Evolutionary conservation across 495 filamentous ascomycete genomes (phyloP).

Genomic region (Neohortaea acidophila): DNA sequence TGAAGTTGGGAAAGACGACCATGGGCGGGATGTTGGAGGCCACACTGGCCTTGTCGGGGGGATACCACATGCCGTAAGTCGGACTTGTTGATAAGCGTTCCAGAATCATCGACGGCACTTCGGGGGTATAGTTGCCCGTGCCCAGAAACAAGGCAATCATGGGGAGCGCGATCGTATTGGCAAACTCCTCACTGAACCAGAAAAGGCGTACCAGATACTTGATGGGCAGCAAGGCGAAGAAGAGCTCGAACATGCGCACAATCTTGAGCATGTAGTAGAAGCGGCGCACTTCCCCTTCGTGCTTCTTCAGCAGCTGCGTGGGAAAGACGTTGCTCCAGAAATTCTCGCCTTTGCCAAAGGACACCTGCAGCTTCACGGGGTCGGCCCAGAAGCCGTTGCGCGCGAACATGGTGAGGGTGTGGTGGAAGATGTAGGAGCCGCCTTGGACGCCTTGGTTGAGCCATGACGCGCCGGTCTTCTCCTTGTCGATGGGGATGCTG

Average conservation of each 20-base stretch:
- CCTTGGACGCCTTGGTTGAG: slow-evolving; percentile 79
- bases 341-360: slow-evolving; percentile 59
- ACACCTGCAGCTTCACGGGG: slow-evolving; percentile 60
- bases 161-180: slow-evolving; percentile 54
- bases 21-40: slow-evolving; percentile 60
- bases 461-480: slow-evolving; percentile 54
- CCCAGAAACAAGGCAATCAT: slow-evolving; percentile 69
- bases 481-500: slow-evolving; percentile 55
- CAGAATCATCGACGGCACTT: slow-evolving; percentile 58
- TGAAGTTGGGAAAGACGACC: slow-evolving; percentile 66
- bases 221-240: slow-evolving; percentile 62
- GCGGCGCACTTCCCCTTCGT: slow-evolving; percentile 49
- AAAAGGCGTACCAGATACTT: slow-evolving; percentile 53
- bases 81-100: slow-evolving; percentile 61
- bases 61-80: slow-evolving; percentile 67
- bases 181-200: slow-evolving; percentile 58
- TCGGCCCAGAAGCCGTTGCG: slow-evolving; percentile 51
- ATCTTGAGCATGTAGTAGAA: slow-evolving; percentile 50
- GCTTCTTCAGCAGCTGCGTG: slow-evolving; percentile 46
- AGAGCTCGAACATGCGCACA: slow-evolving; percentile 51
- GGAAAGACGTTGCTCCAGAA: slow-evolving; percentile 81
- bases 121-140: slow-evolving; percentile 52
- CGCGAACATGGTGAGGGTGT: slow-evolving; percentile 65
- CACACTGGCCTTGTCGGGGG: slow-evolving; percentile 42
- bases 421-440: slow-evolving; percentile 63